Evolutionary conservation across 108 stramenopile species (phyloP).

Genomic region (Cyclotella atomus): DNA sequence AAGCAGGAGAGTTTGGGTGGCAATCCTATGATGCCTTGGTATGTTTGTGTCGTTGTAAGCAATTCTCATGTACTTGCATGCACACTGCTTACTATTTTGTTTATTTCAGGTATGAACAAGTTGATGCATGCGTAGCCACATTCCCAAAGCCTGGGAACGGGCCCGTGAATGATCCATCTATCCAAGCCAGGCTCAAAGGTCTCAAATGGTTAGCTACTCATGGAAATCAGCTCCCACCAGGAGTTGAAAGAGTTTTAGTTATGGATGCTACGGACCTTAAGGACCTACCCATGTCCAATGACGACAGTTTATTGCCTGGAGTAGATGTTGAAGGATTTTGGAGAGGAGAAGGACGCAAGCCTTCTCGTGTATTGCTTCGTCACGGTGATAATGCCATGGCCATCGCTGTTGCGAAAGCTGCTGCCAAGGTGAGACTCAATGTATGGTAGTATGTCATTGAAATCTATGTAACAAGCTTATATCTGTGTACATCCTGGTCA

Average conservation of each 20-base stretch:
- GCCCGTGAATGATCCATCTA: slow-evolving; percentile 59
- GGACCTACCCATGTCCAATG: slow-evolving; percentile 74
- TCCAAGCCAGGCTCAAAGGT: slow-evolving; percentile 72
- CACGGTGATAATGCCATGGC: slow-evolving; percentile 77
- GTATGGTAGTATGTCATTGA: neutral
- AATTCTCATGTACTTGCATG: neutral
- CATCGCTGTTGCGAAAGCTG: slow-evolving; percentile 69
- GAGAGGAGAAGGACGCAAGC: slow-evolving; percentile 69
- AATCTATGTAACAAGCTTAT: neutral
- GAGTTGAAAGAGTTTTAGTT: slow-evolving; percentile 85
- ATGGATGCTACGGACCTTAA: slow-evolving; percentile 88
- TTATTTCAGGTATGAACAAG: slow-evolving; percentile 67
- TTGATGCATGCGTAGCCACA: slow-evolving; percentile 81
- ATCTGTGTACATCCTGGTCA: neutral
- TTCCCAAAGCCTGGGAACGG: slow-evolving; percentile 74
- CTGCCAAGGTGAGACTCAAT: slow-evolving; percentile 25
- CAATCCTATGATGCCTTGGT: slow-evolving; percentile 86
- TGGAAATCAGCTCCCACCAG: slow-evolving; percentile 66
- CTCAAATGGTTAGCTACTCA: slow-evolving; percentile 83
- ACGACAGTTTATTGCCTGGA: slow-evolving; percentile 64
- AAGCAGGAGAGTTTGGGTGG: slow-evolving; percentile 45
- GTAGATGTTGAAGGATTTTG: slow-evolving; percentile 83
- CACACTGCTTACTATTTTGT: neutral
- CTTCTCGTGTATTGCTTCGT: slow-evolving; percentile 77
- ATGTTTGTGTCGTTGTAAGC: neutral